Percentiles rank a stretch among this genome's conserved stretches.
phyloP scores from a whole-genome alignment of 164 flowering plant species.

The Aristolochia fimbriata region DNA sequence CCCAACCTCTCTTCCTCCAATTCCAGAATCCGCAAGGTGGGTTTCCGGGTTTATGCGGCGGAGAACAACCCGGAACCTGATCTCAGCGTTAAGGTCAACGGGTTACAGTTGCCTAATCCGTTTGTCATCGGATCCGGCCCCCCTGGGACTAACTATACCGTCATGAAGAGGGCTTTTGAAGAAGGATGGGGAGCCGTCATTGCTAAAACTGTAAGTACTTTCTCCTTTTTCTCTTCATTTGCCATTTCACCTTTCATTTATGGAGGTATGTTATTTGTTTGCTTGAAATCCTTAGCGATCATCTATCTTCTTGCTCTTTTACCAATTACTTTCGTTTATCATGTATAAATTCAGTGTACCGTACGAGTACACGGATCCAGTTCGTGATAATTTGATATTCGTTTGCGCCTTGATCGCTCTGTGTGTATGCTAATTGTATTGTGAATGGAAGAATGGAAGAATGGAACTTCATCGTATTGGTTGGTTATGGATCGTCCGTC shows the following conservation, averaged over 20 bases:
- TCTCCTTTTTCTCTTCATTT: background rate
- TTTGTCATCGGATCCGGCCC: constrained; percentile 99
- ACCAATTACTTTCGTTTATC: too few species aligned
- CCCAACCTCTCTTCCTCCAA: constrained; percentile 1
- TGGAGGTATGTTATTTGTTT: background rate
- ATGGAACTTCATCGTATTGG: too few species aligned
- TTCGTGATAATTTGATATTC: too few species aligned
- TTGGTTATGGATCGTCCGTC: too few species aligned
- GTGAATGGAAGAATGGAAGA: too few species aligned
- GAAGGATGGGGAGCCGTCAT: constrained; percentile 99
- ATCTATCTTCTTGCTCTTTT: too few species aligned
- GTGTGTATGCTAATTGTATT: too few species aligned
- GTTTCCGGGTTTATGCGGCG: constrained; percentile 39
- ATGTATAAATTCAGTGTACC: too few species aligned
- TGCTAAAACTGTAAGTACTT: constrained; percentile 74
- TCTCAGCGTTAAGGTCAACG: constrained; percentile 86
- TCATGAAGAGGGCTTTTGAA: constrained; percentile 95
- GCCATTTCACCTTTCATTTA: constrained; percentile 2
- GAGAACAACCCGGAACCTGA: constrained; percentile 57
- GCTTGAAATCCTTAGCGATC: background rate
- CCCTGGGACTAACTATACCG: constrained; percentile 94
- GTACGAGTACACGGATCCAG: too few species aligned
- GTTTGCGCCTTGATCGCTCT: too few species aligned
- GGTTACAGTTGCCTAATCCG: constrained; percentile 89
- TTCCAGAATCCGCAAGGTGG: constrained; percentile 23